Conservation (phyloP, 345 rosid genomes). For the Reutealis trisperma region DNA sequence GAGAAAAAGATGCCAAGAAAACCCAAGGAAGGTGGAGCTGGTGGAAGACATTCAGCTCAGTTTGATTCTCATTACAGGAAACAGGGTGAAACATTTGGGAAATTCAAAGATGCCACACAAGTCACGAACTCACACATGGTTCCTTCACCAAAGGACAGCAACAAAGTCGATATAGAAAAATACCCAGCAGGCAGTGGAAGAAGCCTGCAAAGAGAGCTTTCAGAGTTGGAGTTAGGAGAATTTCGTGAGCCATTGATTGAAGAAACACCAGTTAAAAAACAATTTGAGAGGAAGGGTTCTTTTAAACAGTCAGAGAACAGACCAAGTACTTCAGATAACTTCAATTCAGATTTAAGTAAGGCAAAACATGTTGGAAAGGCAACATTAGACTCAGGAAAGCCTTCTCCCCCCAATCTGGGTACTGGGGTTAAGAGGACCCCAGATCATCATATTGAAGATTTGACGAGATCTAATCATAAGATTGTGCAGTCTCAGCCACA, state of each 20-base stretch:
- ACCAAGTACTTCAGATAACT: slow-evolving; percentile 56
- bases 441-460: slow-evolving; percentile 54
- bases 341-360: slow-evolving; percentile 49
- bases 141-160: slow-evolving; percentile 52
- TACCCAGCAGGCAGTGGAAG: slow-evolving; percentile 46
- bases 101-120: slow-evolving; percentile 51
- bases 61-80: slow-evolving; percentile 46
- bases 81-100: slow-evolving; percentile 54
- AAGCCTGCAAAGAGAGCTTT: slow-evolving; percentile 72
- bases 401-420: slow-evolving; percentile 44
- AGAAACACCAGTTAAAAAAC: slow-evolving; percentile 52
- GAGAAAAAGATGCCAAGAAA: slow-evolving; percentile 55
- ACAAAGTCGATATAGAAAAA: slow-evolving; percentile 35
- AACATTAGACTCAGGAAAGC: slow-evolving; percentile 50
- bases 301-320: slow-evolving; percentile 56
- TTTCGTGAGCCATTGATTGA: slow-evolving; percentile 68
- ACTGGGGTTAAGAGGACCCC: slow-evolving; percentile 50
- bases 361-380: slow-evolving; percentile 60
- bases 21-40: slow-evolving; percentile 57
- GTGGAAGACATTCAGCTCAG: slow-evolving; percentile 48
- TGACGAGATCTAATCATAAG: slow-evolving; percentile 42
- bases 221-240: slow-evolving; percentile 94
- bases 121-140: slow-evolving; percentile 41
- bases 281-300: slow-evolving; percentile 61
- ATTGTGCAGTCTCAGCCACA: slow-evolving; percentile 53